phyloP scores from a whole-genome alignment of 371 early-diverging fungal species.

The Apophysomyces trapeziformis region DNA sequence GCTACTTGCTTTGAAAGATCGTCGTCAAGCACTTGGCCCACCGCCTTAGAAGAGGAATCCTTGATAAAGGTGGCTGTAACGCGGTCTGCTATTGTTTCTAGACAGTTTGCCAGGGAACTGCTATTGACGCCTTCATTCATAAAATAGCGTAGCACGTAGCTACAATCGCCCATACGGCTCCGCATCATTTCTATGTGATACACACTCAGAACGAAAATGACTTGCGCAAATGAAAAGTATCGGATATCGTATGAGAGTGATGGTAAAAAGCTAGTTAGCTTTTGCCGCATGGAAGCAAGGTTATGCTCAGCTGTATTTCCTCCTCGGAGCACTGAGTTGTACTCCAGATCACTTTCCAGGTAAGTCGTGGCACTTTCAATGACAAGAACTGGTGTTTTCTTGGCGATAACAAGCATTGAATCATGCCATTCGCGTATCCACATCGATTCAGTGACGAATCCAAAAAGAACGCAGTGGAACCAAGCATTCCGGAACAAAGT shows the following conservation, averaged over 20 bases:
- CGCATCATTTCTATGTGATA: conserved; percentile 87
- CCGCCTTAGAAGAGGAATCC: conserved; percentile 57
- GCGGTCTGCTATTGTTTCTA: conserved; percentile 78
- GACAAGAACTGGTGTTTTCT: conserved; percentile 85
- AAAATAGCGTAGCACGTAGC: conserved; percentile 80
- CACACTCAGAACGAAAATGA: conserved; percentile 83
- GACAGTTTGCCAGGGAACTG: conserved; percentile 67
- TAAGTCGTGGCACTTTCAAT: conserved; percentile 76
- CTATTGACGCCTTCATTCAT: conserved; percentile 82
- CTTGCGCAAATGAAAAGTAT: conserved; percentile 71
- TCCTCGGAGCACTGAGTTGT: conserved; percentile 81
- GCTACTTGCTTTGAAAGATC: conserved; percentile 61
- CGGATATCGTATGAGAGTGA: conserved; percentile 63
- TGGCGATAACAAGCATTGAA: conserved; percentile 73
- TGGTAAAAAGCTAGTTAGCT: conserved; percentile 38
- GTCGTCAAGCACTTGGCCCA: conserved; percentile 52
- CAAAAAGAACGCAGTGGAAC: conserved; percentile 85
- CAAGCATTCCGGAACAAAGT: conserved; percentile 86
- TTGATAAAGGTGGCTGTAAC: conserved; percentile 57
- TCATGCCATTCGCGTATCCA: conserved; percentile 84
- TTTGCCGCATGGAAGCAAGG: conserved; percentile 40
- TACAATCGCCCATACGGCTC: conserved; percentile 70
- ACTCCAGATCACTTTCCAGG: conserved; percentile 88
- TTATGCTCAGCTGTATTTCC: conserved; percentile 68
- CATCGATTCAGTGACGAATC: conserved; percentile 73